These are phyloP conservation scores for Paramyrothecium sp. DNA, from an alignment of 2,329 filamentous ascomycete species.

Conservation along the genomic window DNA sequence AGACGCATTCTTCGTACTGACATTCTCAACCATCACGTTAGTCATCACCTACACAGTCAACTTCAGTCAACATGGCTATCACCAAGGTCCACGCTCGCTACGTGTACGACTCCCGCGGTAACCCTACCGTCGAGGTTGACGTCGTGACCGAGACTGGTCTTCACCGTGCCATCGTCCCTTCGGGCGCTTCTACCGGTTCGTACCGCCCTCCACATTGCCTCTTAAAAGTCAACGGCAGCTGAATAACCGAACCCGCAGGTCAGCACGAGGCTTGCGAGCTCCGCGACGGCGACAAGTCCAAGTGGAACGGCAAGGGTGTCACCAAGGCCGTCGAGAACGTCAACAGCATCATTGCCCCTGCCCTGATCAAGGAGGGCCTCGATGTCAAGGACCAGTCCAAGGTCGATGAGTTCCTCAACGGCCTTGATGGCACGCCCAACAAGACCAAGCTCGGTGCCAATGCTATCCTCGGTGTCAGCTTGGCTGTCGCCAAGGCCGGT, in stretches of 20 bases:
- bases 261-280: conserved; percentile 91
- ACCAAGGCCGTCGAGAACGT: conserved; percentile 84
- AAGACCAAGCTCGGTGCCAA: conserved; percentile 89
- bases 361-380: conserved; percentile 76
- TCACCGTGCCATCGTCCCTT: conserved; percentile 96
- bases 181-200: conserved; percentile 90
- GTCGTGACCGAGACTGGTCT: conserved; percentile 94
- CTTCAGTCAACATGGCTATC: conserved; percentile 72
- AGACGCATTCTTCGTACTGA: background rate
- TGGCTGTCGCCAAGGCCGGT: conserved; percentile 85
- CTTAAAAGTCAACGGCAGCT: conserved; percentile 13
- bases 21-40: background rate
- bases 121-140: conserved; percentile 98
- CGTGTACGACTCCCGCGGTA: conserved; percentile 97
- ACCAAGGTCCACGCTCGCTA: conserved; percentile 88
- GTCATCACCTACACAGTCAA: conserved; percentile 1
- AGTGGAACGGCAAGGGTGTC: conserved; percentile 87
- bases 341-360: conserved; percentile 77
- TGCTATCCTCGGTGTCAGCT: conserved; percentile 80
- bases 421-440: conserved; percentile 81
- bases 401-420: conserved; percentile 81
- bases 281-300: conserved; percentile 83
- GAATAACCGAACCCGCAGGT: conserved; percentile 49
- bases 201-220: conserved; percentile 17
- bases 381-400: conserved; percentile 86